Evolutionary conservation across 2,329 filamentous ascomycete species (phyloP).

Genomic region (Fusarium brachygibbosum): DNA sequence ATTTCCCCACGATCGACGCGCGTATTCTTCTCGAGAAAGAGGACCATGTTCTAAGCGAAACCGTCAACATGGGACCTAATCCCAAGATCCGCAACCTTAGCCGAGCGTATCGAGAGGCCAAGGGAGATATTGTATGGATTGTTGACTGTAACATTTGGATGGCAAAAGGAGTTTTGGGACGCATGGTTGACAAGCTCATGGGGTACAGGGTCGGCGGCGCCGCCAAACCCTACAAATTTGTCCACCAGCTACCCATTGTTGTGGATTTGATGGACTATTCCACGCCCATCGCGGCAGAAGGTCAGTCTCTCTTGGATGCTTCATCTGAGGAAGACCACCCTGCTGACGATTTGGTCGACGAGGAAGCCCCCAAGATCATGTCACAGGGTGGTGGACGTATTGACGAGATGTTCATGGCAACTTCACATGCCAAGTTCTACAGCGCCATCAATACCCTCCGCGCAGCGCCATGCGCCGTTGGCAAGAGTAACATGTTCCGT

Average conservation of each 20-base stretch:
- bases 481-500: constrained; percentile 99
- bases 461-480: constrained; percentile 92
- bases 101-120: constrained; percentile 88
- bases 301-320: constrained; percentile 53
- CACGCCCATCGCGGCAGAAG: constrained; percentile 33
- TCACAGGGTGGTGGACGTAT: constrained; percentile 80
- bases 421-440: constrained; percentile 97
- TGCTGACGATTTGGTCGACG: constrained; percentile 42
- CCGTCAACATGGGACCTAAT: constrained; percentile 84
- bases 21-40: constrained; percentile 84
- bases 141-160: constrained; percentile 98
- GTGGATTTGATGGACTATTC: constrained; percentile 73
- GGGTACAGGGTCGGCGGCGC: constrained; percentile 70
- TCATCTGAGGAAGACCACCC: constrained; percentile 48
- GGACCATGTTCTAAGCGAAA: constrained; percentile 74
- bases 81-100: constrained; percentile 99
- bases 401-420: constrained; percentile 95
- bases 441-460: constrained; percentile 94
- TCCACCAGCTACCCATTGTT: constrained; percentile 91
- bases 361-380: constrained; percentile 48
- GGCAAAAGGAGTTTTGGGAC: constrained; percentile 79
- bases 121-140: constrained; percentile 91
- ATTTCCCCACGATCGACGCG: constrained; percentile 80
- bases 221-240: constrained; percentile 82
- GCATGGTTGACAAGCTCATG: constrained; percentile 90